These are phyloP conservation scores for Vigna trinervia DNA, from an alignment of 306 rosid species.

Conservation along the genomic window DNA sequence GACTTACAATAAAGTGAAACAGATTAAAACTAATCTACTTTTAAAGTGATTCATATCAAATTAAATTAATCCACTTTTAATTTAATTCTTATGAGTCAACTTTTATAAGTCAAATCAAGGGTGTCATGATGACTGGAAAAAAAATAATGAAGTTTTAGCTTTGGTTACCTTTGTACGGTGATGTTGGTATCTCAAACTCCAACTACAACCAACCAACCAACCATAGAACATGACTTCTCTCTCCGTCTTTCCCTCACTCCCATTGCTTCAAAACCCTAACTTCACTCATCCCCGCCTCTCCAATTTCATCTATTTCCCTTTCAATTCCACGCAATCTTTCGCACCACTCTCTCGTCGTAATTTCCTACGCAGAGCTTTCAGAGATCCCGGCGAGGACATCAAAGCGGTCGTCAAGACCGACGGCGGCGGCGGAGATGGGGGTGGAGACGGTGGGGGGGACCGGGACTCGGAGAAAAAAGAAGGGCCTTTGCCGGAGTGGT, in stretches of 20 bases:
- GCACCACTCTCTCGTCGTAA: slow-evolving; percentile 40
- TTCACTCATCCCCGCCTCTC: slow-evolving; percentile 46
- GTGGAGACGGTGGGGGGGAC: slow-evolving; percentile 39
- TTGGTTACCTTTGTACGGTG: neutral
- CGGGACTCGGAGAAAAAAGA: slow-evolving; percentile 57
- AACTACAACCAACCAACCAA: neutral
- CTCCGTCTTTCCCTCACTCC: slow-evolving; percentile 50
- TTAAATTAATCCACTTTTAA: too few species aligned
- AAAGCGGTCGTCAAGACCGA: slow-evolving; percentile 53
- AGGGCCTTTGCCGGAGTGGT: slow-evolving; percentile 68
- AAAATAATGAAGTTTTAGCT: too few species aligned
- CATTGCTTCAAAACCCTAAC: slow-evolving; percentile 56
- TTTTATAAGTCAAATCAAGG: too few species aligned
- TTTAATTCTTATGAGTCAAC: too few species aligned
- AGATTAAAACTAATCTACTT: too few species aligned
- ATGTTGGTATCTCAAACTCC: neutral
- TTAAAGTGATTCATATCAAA: too few species aligned
- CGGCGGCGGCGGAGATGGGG: slow-evolving; percentile 47
- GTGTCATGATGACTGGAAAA: too few species aligned
- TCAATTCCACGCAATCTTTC: slow-evolving; percentile 28
- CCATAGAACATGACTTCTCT: slow-evolving; percentile 63
- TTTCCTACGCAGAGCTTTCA: slow-evolving; percentile 55
- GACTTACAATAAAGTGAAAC: too few species aligned
- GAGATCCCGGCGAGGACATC: slow-evolving; percentile 55
- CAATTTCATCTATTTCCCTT: slow-evolving; percentile 44